Conservation (phyloP, 1,284 basidiomycete species). For the Pterula multifida region DNA sequence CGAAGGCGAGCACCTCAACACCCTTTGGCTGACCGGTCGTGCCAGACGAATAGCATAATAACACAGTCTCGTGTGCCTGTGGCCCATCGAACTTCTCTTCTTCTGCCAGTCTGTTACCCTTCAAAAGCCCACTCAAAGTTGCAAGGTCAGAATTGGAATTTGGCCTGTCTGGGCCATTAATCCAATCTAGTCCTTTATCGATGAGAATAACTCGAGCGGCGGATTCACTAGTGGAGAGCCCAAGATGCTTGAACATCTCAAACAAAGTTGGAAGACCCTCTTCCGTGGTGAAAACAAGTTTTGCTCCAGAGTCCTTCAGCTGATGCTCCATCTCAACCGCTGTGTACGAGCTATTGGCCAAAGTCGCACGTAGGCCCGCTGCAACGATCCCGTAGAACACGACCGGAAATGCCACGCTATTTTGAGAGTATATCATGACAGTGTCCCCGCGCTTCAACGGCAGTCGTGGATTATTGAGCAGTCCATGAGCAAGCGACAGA, state of each 20-base stretch:
- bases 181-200: conserved; percentile 3
- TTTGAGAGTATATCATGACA: conserved; percentile 45
- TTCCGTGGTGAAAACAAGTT: conserved; percentile 23
- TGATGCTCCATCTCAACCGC: conserved; percentile 19
- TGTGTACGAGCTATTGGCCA: conserved; percentile 25
- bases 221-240: conserved; percentile 13
- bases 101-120: conserved; percentile 12
- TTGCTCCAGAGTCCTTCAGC: conserved; percentile 27
- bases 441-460: conserved; percentile 28
- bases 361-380: conserved; percentile 21
- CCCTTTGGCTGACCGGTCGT: conserved; percentile 32
- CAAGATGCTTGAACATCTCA: conserved; percentile 18
- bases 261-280: conserved; percentile 17
- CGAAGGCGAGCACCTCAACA: conserved; percentile 18
- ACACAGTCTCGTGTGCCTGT: conserved; percentile 20
- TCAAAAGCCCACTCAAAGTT: conserved; percentile 16
- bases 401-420: conserved; percentile 48
- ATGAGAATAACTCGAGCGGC: conserved; percentile 10
- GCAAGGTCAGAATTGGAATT: conserved; percentile 7
- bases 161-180: conserved; percentile 9
- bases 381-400: conserved; percentile 12
- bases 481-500: conserved; percentile 40
- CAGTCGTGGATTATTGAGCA: conserved; percentile 28
- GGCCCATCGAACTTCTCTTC: conserved; percentile 20
- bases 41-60: conserved; percentile 40